Base-by-base conservation (phyloP, 1,284 basidiomycete species). In the Anthracocystis walkeri region DNA sequence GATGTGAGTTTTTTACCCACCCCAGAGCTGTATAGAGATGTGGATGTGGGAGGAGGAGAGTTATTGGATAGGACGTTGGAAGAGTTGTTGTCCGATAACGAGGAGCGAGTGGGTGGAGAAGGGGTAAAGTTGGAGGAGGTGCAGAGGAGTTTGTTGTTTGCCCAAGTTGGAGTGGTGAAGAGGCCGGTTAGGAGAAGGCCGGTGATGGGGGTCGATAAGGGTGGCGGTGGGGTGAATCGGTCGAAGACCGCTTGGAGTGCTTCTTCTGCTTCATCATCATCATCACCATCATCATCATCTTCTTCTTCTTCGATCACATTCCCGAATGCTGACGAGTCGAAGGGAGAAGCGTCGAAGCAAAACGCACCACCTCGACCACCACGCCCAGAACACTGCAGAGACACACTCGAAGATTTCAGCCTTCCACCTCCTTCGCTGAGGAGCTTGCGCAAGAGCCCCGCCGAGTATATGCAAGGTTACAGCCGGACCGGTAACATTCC, bases 321-420 rank as follows among this genome's bases (percentile, higher is more conserved):
- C 16, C 14, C 35, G 12, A 33, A 12, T 2, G 35, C 35, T 16
- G 14, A 16, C 11, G 14, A 38, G 35, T 11, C 2, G 12, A 38
- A 14, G 35, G 12, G 35, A 38, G 6, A 38, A 12, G n/a, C n/a
- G n/a, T n/a, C n/a, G 35, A 16, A 38, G 35, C 35, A 16, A 33
- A 7, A 21, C 14, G 27, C 50, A n/a, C 63, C 56, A 0, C 4
- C 29, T 1, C 7, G 65, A 40, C 65, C 65, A 29, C 55, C 55
- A 5, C 55, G 66, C 1, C 60, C 66, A 25, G 5, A 18, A 7
- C 66, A 69, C 49, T 63, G 65, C 20, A 42, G 38, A 1, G 42
- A 20, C 6, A 55, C 49, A 0, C 56, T 68, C 23, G 60, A 63
- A 25, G 56, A 68, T 25, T 25, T 68, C 5, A 16, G 23, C 7